Conservation (phyloP, 495 filamentous ascomycete species). For the Apiosordaria backusii region DNA sequence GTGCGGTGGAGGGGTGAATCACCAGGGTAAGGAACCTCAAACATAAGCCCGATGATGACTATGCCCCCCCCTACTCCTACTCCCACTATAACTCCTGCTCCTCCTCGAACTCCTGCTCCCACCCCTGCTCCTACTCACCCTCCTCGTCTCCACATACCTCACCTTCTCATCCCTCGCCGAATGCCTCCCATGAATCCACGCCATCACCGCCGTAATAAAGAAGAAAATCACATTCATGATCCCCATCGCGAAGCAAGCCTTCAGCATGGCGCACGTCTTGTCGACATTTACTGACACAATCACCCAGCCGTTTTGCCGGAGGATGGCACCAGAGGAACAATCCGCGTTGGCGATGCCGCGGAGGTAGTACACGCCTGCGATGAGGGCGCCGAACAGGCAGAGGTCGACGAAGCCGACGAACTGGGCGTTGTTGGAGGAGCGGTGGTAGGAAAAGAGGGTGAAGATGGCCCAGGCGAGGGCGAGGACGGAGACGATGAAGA, state of each 20-base stretch:
- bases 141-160: constrained; percentile 4
- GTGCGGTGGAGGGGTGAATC: too few species aligned
- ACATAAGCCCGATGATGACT: constrained; percentile 12
- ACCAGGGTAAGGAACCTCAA: too few species aligned
- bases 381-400: constrained; percentile 75
- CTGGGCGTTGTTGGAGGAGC: constrained; percentile 62
- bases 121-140: neutral
- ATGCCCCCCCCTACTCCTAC: constrained; percentile 6
- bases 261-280: constrained; percentile 84
- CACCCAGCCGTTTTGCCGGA: constrained; percentile 40
- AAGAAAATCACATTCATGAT: constrained; percentile 89
- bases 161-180: constrained; percentile 16
- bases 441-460: constrained; percentile 77
- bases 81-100: constrained; percentile 14
- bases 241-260: constrained; percentile 78
- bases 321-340: constrained; percentile 58
- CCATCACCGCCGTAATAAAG: constrained; percentile 63
- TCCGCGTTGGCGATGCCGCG: constrained; percentile 63
- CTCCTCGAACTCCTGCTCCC: neutral
- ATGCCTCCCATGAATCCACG: constrained; percentile 53
- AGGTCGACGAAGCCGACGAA: constrained; percentile 81
- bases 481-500: constrained; percentile 86
- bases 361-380: constrained; percentile 73
- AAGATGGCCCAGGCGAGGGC: constrained; percentile 74
- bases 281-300: constrained; percentile 43